Evolutionary conservation across 176 grass and related monocot species (phyloP), one percentile per base, ranked within the genome.

Genomic region (Juncus effusus): DNA sequence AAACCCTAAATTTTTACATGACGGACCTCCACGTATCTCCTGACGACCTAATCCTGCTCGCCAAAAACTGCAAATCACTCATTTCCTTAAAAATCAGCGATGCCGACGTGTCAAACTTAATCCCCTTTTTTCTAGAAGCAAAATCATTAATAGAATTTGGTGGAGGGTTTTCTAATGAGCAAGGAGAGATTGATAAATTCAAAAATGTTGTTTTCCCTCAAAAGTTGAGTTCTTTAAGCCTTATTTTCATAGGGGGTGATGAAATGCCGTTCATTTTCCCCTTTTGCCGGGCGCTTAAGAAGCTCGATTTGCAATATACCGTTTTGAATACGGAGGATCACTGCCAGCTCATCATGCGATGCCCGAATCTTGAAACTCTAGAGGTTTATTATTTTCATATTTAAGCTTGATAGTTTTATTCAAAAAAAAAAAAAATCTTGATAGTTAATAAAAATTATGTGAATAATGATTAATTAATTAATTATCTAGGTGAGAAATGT

Each of bases 321-420:
- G 74, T 86, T 65, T 88, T 97, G 60, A 89, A 74, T 40, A 97
- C 88, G 1, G 92, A 97, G 67, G 93, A 92, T 76, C 85, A 84
- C 59, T 89, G 82, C 76, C 88, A 89, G 14, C 78, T 97, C 11
- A 84, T 99, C 59, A 75, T 73, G 70, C 84, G 75, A 59, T 93
- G 85, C 67, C 88, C 88, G 0, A 89, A 96, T 65, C 49, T 96
- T 28, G 60, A 91, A 62, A 72, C 88, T 79, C 88, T 91, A 11
- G 85, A 86, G 85, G 93, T 96, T 61, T 9, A 9, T 8, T 61
- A 5, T 61, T 3, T 36, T 36, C 16, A 61, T 5, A 61, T 40
- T 13, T 57, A 9, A 6, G 40, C 60, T 69, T 36, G 6, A 10
- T 67, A 36, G 15, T 16, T 9, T 45, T 60, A 56, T 49, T 52